Percentiles rank a stretch among this genome's conserved stretches.
Evolutionary conservation across 2,329 filamentous ascomycete genomes (phyloP).

Genomic region (Verticillium nonalfalfae): DNA sequence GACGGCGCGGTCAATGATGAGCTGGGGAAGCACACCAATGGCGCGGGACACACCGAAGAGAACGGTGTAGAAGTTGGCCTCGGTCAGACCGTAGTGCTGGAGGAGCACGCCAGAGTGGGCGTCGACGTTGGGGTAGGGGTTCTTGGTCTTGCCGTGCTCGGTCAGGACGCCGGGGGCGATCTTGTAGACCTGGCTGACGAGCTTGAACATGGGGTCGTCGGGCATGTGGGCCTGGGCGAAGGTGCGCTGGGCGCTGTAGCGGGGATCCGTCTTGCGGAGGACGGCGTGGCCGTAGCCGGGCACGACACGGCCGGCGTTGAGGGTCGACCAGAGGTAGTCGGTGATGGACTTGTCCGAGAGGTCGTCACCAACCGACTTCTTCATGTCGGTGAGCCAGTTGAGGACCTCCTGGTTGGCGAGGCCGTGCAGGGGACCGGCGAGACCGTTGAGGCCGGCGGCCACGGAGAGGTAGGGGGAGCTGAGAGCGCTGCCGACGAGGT

Average conservation of each 20-base stretch:
- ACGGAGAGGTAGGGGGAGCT: slow-evolving; percentile 97
- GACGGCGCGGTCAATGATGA: slow-evolving; percentile 98
- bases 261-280: slow-evolving; percentile 98
- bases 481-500: slow-evolving; percentile 92
- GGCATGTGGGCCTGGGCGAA: slow-evolving; percentile 88
- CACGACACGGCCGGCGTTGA: slow-evolving; percentile 92
- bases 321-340: slow-evolving; percentile 97
- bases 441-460: slow-evolving; percentile 93
- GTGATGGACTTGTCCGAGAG: slow-evolving; percentile 94
- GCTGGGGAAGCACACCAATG: slow-evolving; percentile 95
- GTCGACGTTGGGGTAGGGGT: slow-evolving; percentile 98
- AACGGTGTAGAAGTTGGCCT: slow-evolving; percentile 99
- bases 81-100: slow-evolving; percentile 98
- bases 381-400: slow-evolving; percentile 99
- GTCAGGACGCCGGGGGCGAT: slow-evolving; percentile 96
- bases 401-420: slow-evolving; percentile 99
- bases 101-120: slow-evolving; percentile 98
- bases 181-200: slow-evolving; percentile 99
- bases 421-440: slow-evolving; percentile 96
- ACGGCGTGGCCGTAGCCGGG: slow-evolving; percentile 98
- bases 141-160: slow-evolving; percentile 99
- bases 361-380: slow-evolving; percentile 88
- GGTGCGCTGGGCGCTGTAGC: slow-evolving; percentile 96
- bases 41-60: slow-evolving; percentile 98
- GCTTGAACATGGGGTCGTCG: slow-evolving; percentile 99